These are phyloP conservation scores for Solanum chmielewskii DNA, from an alignment of 257 asterid genomes.

Conservation along the genomic window DNA sequence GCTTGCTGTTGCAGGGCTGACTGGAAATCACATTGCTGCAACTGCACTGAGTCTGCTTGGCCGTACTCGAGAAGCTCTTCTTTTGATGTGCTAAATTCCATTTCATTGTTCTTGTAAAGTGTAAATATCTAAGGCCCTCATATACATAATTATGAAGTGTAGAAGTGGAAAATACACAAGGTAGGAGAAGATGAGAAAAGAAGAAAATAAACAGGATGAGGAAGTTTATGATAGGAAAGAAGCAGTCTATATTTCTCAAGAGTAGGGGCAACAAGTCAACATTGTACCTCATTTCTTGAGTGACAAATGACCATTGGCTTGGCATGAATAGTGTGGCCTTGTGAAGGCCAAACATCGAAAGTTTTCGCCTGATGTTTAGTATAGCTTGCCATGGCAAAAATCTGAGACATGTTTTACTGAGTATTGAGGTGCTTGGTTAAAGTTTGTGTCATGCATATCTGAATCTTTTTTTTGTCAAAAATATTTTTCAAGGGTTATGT, in stretches of 20 bases:
- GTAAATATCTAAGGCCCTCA: background rate
- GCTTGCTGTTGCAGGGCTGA: constrained; percentile 59
- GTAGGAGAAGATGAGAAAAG: background rate
- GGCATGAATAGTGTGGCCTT: background rate
- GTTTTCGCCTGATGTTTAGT: background rate
- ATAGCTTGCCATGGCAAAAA: background rate
- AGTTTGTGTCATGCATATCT: background rate
- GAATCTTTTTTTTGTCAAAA: background rate
- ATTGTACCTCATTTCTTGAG: background rate
- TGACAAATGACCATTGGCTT: background rate
- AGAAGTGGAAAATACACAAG: background rate
- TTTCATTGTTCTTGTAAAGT: background rate
- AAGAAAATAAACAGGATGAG: background rate
- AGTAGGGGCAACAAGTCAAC: background rate
- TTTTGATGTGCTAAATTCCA: constrained; percentile 38
- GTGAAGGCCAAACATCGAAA: background rate
- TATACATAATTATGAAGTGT: background rate
- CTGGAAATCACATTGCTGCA: constrained; percentile 85
- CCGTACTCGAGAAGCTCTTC: constrained; percentile 76
- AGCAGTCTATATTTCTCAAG: background rate
- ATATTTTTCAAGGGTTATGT: background rate
- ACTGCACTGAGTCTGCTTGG: constrained; percentile 81
- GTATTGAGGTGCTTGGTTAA: background rate
- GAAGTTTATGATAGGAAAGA: background rate
- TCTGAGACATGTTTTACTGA: background rate